Evolutionary conservation across 352 stramenopile species (phyloP).

Genomic region (Thalassiosira livingstoniorum): DNA sequence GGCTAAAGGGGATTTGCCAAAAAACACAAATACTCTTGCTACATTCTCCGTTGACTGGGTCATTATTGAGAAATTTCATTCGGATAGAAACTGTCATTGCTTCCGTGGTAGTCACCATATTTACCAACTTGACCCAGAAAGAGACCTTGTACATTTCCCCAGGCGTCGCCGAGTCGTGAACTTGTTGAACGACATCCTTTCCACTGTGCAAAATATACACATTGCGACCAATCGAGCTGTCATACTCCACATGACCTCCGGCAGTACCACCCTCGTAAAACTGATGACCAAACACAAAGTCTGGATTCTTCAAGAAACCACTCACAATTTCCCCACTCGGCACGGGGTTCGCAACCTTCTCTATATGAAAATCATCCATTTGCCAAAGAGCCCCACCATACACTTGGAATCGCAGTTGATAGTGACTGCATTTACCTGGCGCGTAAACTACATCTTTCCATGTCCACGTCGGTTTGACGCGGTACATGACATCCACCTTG

Average conservation of each 20-base stretch:
- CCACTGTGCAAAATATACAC: conserved; percentile 31
- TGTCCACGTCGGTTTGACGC: conserved; percentile 48
- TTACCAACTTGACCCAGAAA: conserved; percentile 35
- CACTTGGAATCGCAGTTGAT: conserved; percentile 47
- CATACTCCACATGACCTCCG: too few species aligned
- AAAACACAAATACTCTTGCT: conserved; percentile 18
- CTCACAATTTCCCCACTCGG: not conserved
- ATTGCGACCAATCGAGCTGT: too few species aligned
- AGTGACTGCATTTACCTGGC: conserved; percentile 48
- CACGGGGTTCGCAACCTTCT: conserved; percentile 20
- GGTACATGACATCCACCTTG: conserved; percentile 34
- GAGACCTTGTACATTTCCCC: conserved; percentile 29
- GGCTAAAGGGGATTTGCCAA: not conserved
- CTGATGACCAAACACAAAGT: too few species aligned
- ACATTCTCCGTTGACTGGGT: conserved; percentile 38
- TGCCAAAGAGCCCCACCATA: conserved; percentile 14
- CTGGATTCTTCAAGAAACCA: conserved; percentile 55
- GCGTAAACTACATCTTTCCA: conserved; percentile 14
- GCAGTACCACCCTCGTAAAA: too few species aligned
- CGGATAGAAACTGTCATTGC: conserved; percentile 19
- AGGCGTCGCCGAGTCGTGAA: conserved; percentile 4
- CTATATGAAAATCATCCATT: conserved; percentile 44
- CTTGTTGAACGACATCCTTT: conserved; percentile 40
- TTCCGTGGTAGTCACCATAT: too few species aligned
- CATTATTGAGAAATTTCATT: conserved; percentile 45